Base-by-base conservation (phyloP, 169 alveolate genomes). In the Eimeria falciformis region DNA sequence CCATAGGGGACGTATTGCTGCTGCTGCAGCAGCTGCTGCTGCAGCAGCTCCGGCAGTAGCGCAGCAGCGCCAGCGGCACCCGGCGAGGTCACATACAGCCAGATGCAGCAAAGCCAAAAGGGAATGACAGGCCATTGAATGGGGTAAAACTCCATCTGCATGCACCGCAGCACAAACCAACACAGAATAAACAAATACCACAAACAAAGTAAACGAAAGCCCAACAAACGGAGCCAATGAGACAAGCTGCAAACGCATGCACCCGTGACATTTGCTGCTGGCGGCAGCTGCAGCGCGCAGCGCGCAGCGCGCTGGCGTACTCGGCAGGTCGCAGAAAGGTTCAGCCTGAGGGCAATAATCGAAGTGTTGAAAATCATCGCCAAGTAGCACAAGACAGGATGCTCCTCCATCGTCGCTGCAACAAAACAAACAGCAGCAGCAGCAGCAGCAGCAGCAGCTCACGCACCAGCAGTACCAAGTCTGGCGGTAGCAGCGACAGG, bases 101-200 rank as follows among this genome's bases (percentile, higher is more conserved):
- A 82, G 37, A 82, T 17, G 43, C 79, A 40, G 62, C 77, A 11
- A 11, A 56, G 37, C 56, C 65, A 82, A 69, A 82, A 82, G 46
- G 90, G 90, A 14, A 82, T n/a, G 66, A 69, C 78, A 4, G 90
- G 90, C 90, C 90, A 82, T 14, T 82, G 90, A 1, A 82, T 12
- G 18, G 90, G 90, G 62, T 17, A 40, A 65, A 82, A 82, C 37
- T 50, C 77, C 43, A 82, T 68, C 90, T 82, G 90, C 25, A 58
- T n/a, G 46, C 56, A 29, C n/a, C 4, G 37, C 17, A 3, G 6
- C n/a, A 27, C 46, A 79, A 7, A 11, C 23, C 46, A 47, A n/a
- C n/a, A n/a, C n/a, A n/a, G n/a, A n/a, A 27, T 27, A 27, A 56
- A 56, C 33, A 27, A 11, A 56, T 7, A 50, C n/a, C 9, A 17